Percentiles rank a stretch among this genome's conserved stretches.
Evolutionary conservation across 805 yeast genomes (phyloP).

Genomic region (Candida maesae): DNA sequence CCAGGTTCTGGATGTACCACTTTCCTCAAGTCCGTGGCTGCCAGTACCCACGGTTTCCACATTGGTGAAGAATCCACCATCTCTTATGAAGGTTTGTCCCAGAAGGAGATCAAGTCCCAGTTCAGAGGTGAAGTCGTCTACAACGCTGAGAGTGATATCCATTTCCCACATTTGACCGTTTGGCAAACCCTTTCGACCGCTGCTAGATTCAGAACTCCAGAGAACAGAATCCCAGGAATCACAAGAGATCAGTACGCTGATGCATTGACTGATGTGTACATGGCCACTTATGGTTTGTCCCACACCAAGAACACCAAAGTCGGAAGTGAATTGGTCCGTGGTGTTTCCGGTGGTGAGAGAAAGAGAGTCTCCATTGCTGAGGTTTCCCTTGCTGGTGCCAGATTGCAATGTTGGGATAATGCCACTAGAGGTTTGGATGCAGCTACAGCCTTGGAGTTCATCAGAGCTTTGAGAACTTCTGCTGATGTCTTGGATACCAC

Average conservation of each 20-base stretch:
- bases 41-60: conserved; percentile 53
- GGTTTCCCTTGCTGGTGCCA: conserved; percentile 46
- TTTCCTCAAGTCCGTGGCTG: conserved; percentile 50
- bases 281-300: conserved; percentile 47
- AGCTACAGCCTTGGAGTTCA: conserved; percentile 56
- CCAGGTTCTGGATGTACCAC: conserved; percentile 77
- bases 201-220: conserved; percentile 52
- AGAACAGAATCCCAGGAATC: conserved; percentile 50
- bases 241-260: conserved; percentile 44
- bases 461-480: conserved; percentile 48
- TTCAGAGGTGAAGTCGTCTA: conserved; percentile 63
- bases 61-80: conserved; percentile 42
- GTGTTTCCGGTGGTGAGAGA: conserved; percentile 75
- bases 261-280: conserved; percentile 45
- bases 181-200: conserved; percentile 55
- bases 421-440: conserved; percentile 66
- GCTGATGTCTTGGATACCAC: conserved; percentile 48
- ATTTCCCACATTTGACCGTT: conserved; percentile 62
- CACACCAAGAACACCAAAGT: conserved; percentile 64
- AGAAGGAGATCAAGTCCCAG: conserved; percentile 39
- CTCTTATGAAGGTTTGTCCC: conserved; percentile 47
- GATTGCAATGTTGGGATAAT: conserved; percentile 52
- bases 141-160: conserved; percentile 60
- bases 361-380: conserved; percentile 75
- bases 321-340: conserved; percentile 63